phyloP scores from a whole-genome alignment of 805 yeast genomes.

The Saturnispora hagleri region DNA sequence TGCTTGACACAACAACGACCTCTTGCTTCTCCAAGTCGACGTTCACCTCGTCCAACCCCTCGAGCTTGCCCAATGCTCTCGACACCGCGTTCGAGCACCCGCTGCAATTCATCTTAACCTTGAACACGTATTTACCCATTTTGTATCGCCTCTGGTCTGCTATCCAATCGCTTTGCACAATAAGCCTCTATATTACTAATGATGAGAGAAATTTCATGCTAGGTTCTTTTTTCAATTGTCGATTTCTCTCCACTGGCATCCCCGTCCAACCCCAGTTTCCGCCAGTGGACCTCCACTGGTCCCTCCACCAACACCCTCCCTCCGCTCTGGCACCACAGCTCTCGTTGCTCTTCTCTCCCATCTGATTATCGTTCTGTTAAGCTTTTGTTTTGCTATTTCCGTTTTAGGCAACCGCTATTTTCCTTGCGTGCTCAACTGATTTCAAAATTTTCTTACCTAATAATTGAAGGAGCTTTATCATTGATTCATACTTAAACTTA shows the following conservation, averaged over 20 bases:
- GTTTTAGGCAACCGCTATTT: background rate
- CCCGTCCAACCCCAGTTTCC: background rate
- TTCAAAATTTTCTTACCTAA: background rate
- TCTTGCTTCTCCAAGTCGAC: constrained; percentile 74
- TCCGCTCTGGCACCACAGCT: no score
- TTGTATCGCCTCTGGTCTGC: background rate
- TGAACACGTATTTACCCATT: constrained; percentile 59
- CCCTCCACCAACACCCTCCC: no score
- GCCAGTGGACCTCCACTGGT: background rate
- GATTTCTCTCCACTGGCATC: background rate
- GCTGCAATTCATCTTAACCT: constrained; percentile 79
- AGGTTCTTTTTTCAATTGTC: background rate
- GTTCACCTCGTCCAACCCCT: constrained; percentile 65
- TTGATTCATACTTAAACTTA: background rate
- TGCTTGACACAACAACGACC: constrained; percentile 61
- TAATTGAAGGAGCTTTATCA: background rate
- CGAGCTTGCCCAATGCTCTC: constrained; percentile 59
- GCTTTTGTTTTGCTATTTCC: background rate
- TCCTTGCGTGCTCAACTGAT: background rate
- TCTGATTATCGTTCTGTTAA: background rate
- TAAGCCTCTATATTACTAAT: background rate
- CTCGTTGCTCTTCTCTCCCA: background rate
- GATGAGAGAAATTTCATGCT: background rate
- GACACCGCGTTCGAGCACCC: constrained; percentile 85
- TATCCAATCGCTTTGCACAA: background rate